These are phyloP conservation scores for Ogataea henricii DNA, from an alignment of 805 yeast species.

Conservation along the genomic window DNA sequence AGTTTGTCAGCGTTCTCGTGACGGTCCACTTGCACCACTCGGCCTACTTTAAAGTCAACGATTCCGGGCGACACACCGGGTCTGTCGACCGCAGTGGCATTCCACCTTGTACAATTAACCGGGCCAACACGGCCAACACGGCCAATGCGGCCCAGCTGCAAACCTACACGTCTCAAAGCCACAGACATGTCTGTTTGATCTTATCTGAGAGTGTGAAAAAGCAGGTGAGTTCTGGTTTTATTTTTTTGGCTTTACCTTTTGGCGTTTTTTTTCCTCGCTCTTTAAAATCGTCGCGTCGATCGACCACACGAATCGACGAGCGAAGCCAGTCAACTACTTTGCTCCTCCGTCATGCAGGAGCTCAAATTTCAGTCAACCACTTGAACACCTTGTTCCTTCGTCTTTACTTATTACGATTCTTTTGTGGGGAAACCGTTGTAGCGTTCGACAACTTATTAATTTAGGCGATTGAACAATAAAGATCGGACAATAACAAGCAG, in stretches of 20 bases:
- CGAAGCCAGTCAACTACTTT: background rate
- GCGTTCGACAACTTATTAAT: background rate
- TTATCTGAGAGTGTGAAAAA: no score
- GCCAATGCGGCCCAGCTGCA: background rate
- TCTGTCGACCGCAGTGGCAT: background rate
- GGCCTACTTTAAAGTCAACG: slow-evolving; percentile 46
- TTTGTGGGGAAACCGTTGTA: no score
- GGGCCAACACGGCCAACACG: background rate
- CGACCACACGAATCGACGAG: background rate
- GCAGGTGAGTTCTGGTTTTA: no score
- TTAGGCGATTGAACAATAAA: no score
- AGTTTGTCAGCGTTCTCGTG: slow-evolving; percentile 63
- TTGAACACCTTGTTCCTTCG: no score
- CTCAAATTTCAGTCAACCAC: no score
- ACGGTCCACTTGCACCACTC: slow-evolving; percentile 42
- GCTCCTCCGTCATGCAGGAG: background rate
- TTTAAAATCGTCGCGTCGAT: background rate
- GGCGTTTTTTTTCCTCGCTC: no score
- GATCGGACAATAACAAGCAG: no score
- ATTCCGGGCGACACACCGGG: slow-evolving; percentile 22
- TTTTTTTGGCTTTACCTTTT: no score
- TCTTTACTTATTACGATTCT: no score
- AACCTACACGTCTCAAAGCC: background rate
- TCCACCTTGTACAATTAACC: background rate
- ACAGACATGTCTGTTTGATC: background rate